Percentiles rank a stretch among this genome's conserved stretches.
phyloP scores from a whole-genome alignment of 108 stramenopile species.

The Chaetoceros muelleri region DNA sequence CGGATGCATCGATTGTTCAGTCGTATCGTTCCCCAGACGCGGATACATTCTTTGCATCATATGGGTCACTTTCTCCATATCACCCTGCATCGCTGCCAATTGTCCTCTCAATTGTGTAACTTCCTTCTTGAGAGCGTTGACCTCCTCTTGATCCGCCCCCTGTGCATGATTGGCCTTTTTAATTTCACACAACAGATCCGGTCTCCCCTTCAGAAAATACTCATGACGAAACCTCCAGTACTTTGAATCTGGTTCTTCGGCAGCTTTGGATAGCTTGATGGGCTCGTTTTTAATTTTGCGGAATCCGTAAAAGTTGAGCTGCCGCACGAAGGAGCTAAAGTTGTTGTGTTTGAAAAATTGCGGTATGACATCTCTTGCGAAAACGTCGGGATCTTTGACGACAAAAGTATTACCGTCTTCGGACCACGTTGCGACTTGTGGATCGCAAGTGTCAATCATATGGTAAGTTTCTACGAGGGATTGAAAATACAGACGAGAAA shows the following conservation, averaged over 20 bases:
- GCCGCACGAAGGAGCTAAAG: slow-evolving; percentile 75
- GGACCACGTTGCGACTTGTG: slow-evolving; percentile 55
- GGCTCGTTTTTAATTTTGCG: slow-evolving; percentile 67
- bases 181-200: slow-evolving; percentile 64
- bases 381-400: slow-evolving; percentile 55
- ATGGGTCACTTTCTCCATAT: neutral
- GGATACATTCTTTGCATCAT: neutral
- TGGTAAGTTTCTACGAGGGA: slow-evolving; percentile 61
- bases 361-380: slow-evolving; percentile 75
- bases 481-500: slow-evolving; percentile 2
- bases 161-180: slow-evolving; percentile 24
- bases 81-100: slow-evolving; percentile 46
- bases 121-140: slow-evolving; percentile 46
- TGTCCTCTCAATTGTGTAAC: slow-evolving; percentile 49
- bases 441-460: slow-evolving; percentile 77
- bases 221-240: slow-evolving; percentile 79
- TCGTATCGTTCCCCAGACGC: neutral
- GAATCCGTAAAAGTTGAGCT: slow-evolving; percentile 91
- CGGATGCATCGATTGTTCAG: too few species aligned
- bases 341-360: slow-evolving; percentile 95
- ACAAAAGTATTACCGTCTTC: slow-evolving; percentile 75
- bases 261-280: slow-evolving; percentile 50
- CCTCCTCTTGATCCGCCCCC: slow-evolving; percentile 14
- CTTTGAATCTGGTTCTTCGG: slow-evolving; percentile 60
- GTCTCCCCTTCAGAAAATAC: slow-evolving; percentile 54